These are phyloP conservation scores for Strigomonas culicis DNA, from an alignment of 208 protist genomes.

Conservation along the genomic window DNA sequence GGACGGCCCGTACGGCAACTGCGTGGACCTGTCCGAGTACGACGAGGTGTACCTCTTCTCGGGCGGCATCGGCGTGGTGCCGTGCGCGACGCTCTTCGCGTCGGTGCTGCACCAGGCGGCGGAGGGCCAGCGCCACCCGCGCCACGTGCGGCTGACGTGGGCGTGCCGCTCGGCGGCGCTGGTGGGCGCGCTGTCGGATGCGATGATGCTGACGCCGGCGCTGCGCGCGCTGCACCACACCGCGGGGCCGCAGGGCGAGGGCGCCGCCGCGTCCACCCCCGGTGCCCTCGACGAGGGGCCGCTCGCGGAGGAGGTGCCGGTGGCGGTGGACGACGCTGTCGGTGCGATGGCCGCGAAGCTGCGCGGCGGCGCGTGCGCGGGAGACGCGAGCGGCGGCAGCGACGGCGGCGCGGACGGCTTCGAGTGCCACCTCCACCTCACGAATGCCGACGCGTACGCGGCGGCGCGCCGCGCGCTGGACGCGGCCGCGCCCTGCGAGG, in stretches of 20 bases:
- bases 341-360: neutral
- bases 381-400: neutral
- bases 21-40: conserved; percentile 20
- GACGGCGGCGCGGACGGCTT: neutral
- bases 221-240: too few relatives aligned
- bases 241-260: neutral
- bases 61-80: conserved; percentile 32
- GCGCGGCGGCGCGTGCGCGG: neutral
- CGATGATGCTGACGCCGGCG: too few relatives aligned
- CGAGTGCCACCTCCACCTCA: conserved; percentile 7
- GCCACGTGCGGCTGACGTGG: conserved; percentile 6
- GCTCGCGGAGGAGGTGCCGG: neutral
- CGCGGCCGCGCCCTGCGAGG: neutral
- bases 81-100: conserved; percentile 27
- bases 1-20: conserved; percentile 25
- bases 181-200: conserved; percentile 5
- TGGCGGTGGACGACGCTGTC: neutral
- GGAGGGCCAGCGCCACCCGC: neutral
- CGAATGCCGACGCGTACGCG: neutral
- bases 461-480: conserved; percentile 1
- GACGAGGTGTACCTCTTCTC: conserved; percentile 21
- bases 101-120: conserved; percentile 12
- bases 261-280: neutral
- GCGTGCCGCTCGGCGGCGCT: conserved; percentile 3
- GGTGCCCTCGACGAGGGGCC: neutral